Evolutionary conservation across 495 filamentous ascomycete genomes (phyloP).

Genomic region (Hyaloscypha hepaticicola): DNA sequence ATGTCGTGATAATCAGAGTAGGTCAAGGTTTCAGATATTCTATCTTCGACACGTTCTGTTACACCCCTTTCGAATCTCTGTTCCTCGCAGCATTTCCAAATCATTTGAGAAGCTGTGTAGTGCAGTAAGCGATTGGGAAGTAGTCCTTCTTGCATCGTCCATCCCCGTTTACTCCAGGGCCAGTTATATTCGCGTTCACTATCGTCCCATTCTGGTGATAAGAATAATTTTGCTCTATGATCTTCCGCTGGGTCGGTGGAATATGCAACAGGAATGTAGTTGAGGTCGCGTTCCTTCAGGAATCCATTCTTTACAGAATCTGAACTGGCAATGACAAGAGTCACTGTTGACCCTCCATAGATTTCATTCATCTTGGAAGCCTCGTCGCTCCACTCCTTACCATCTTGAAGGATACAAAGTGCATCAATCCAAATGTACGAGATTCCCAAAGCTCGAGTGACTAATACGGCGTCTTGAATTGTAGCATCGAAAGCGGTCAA

Average conservation of each 20-base stretch:
- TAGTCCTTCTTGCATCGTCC: slow-evolving; percentile 33
- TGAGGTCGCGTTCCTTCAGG: slow-evolving; percentile 18
- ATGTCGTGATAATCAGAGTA: slow-evolving; percentile 20
- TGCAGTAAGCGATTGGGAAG: slow-evolving; percentile 30
- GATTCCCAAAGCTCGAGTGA: slow-evolving; percentile 33
- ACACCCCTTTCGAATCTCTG: slow-evolving; percentile 29
- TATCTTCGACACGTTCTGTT: slow-evolving; percentile 22
- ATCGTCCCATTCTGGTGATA: slow-evolving; percentile 26
- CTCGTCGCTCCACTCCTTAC: slow-evolving; percentile 30
- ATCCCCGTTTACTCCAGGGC: slow-evolving; percentile 28
- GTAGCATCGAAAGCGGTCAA: slow-evolving; percentile 26
- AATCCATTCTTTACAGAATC: slow-evolving; percentile 24
- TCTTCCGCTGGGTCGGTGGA: slow-evolving; percentile 16
- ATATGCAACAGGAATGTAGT: slow-evolving; percentile 20
- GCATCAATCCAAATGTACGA: slow-evolving; percentile 39
- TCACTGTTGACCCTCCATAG: slow-evolving; percentile 33
- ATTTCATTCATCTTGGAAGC: slow-evolving; percentile 35
- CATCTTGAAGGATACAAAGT: slow-evolving; percentile 38
- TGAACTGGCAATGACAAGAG: slow-evolving; percentile 30
- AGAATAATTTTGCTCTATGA: slow-evolving; percentile 20
- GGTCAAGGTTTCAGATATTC: slow-evolving; percentile 21
- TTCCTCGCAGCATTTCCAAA: slow-evolving; percentile 27
- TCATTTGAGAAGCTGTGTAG: slow-evolving; percentile 29
- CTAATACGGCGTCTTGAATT: slow-evolving; percentile 36
- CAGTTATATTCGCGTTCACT: slow-evolving; percentile 19